phyloP scores from a whole-genome alignment of 805 yeast genomes.

The Candida ovalis region DNA sequence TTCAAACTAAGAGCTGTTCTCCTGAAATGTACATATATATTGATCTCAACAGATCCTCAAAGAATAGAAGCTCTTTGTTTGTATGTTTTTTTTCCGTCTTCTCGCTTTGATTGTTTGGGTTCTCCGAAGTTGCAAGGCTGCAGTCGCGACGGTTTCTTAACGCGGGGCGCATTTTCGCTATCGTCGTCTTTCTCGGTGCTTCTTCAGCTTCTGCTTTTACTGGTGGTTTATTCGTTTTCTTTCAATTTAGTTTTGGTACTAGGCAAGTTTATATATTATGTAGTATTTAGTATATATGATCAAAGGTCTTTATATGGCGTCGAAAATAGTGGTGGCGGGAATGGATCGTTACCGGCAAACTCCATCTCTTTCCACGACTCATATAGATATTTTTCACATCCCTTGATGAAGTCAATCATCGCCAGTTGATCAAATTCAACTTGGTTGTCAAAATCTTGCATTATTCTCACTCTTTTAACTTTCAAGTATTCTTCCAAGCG shows the following conservation, averaged over 20 bases:
- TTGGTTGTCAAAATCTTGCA: slow-evolving; percentile 17
- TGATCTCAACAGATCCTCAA: too few species aligned
- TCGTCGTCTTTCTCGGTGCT: too few species aligned
- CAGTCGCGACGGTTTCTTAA: too few species aligned
- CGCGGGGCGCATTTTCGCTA: too few species aligned
- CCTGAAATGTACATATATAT: too few species aligned
- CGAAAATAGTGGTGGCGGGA: slow-evolving; percentile 26
- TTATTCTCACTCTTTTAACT: slow-evolving; percentile 18
- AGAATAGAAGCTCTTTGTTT: not conserved
- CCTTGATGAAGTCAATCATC: slow-evolving; percentile 25
- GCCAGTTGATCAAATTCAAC: slow-evolving; percentile 28
- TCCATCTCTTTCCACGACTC: slow-evolving; percentile 34
- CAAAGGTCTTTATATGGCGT: slow-evolving; percentile 22
- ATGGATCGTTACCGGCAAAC: slow-evolving; percentile 26
- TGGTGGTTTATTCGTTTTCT: too few species aligned
- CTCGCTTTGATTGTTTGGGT: not conserved
- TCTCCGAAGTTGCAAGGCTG: too few species aligned
- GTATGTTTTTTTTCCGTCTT: not conserved
- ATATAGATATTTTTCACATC: slow-evolving; percentile 27
- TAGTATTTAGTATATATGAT: not conserved
- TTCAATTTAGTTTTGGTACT: too few species aligned
- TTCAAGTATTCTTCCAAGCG: slow-evolving; percentile 26
- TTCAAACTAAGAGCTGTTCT: too few species aligned
- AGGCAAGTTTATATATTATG: too few species aligned
- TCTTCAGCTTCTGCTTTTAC: too few species aligned